phyloP scores from a whole-genome alignment of 2,329 filamentous ascomycete genomes.

The Sporothrix brasiliensis region DNA sequence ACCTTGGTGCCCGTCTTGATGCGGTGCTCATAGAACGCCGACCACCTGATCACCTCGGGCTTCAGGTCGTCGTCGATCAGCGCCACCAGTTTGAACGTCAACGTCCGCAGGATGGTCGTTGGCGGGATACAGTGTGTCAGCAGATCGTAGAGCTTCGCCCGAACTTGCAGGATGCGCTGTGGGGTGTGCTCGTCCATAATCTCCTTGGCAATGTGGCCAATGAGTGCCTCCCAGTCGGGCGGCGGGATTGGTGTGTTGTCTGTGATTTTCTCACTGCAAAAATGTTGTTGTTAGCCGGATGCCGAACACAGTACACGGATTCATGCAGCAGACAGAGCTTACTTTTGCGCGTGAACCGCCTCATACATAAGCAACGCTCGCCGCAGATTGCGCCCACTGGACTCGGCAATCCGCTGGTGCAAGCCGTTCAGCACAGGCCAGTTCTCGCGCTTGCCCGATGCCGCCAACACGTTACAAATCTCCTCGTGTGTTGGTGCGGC shows the following conservation, averaged over 20 bases:
- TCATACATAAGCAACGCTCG: slow-evolving; percentile 95
- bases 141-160: slow-evolving; percentile 94
- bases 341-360: slow-evolving; percentile 97
- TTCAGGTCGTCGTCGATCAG: slow-evolving; percentile 89
- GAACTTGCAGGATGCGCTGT: slow-evolving; percentile 80
- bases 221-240: slow-evolving; percentile 94
- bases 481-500: slow-evolving; percentile 84
- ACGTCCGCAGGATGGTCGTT: slow-evolving; percentile 88
- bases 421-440: slow-evolving; percentile 77
- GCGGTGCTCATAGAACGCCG: slow-evolving; percentile 94
- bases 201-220: slow-evolving; percentile 85
- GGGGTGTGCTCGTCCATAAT: slow-evolving; percentile 94
- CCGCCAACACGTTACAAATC: slow-evolving; percentile 76
- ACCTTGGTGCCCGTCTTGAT: slow-evolving; percentile 91
- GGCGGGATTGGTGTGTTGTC: slow-evolving; percentile 89
- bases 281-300: not conserved
- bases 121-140: slow-evolving; percentile 96
- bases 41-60: slow-evolving; percentile 91
- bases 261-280: slow-evolving; percentile 77
- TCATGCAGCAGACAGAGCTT: slow-evolving; percentile 44
- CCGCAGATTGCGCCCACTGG: slow-evolving; percentile 88
- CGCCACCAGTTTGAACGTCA: slow-evolving; percentile 89
- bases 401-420: slow-evolving; percentile 82
- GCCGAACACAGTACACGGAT: not conserved
- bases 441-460: slow-evolving; percentile 74